Evolutionary conservation across 177 flowering plant species (phyloP), one percentile per base, ranked within the genome.

Genomic region (Tripterygium wilfordii): DNA sequence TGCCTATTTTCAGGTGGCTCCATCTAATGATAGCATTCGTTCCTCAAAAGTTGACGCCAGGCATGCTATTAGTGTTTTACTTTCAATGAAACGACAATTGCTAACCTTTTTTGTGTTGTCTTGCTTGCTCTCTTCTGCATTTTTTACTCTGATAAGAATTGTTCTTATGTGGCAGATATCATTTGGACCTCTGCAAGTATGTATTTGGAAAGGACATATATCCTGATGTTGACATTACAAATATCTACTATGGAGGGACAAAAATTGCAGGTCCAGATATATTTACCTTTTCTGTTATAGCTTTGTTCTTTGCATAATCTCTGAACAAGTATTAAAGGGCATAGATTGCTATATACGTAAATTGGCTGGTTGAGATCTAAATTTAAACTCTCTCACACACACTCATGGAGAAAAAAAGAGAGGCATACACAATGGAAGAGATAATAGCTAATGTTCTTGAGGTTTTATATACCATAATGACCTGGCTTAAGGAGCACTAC

Each of bases 1-100:
- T 61, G 99, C 97, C 40, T 86, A 78, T 78, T 94, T 94, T 57
- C 99, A 86, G 63, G 85, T 87, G 40, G 99, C 97, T 39, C 96
- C 99, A 6, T 35, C 77, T 60, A 78, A 84, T 68, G 97, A 89
- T 64, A 89, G 96, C 52, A 48, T 94, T 33, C 95, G 97, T 31
- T 83, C 99, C 35, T 69, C 89, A 52, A 72, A 66, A 66, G 66
- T 89, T 50, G 70, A 94, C 50, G 54, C 88, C 45, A 84, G 71
- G 97, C 52, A 71, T 63, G 74, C 43, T 33, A 52, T 42, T n/a
- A n/a, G n/a, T 17, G 8, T 4, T n/a, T 10, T 16, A 23, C 18
- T 6, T 20, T 5, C 20, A 15, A 38, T 38, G 22, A 38, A 17
- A 20, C 9, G 26, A 6, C 10, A 4, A 35, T 5, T 10, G 14